Evolutionary conservation across 768 basidiomycete species (phyloP), one percentile per base, ranked within the genome.

Genomic region (Lactarius quietus): DNA sequence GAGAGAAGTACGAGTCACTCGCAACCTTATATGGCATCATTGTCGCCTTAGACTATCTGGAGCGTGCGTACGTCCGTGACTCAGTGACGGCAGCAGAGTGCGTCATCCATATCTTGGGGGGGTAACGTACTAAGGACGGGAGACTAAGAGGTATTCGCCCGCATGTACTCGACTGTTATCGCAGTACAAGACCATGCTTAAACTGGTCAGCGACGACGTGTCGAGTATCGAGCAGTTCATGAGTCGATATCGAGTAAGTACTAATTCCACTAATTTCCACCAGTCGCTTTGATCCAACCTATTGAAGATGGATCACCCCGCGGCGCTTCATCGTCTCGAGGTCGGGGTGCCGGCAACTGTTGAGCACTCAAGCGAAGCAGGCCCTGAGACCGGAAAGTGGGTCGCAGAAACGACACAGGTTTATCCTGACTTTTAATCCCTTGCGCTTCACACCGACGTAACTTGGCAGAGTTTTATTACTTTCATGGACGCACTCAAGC

Each of bases 351-450:
- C 96, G 5, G 96, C 96, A 0, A 98, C 95, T 0, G 91, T 97
- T 4, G 95, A 98, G 74, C 96, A 98, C 75, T 92, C 92, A 15
- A 90, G 90, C 53, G 94, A 95, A 74, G 90, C 90, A 9, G 93
- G 92, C 1, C 90, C 90, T 14, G 95, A 98, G 76, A 93, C 92
- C 0, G 91, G 92, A 39, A 97, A 98, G 76, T 95, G 92, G 91
- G 93, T 99, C 29, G 96, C 96, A 10, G 93, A 98, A 76, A 98
- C 96, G 6, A 98, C 96, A 0, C 93, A 96, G 83, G 95, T 92
- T n/a, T 52, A 62, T 20, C 20, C 26, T 20, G 0, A 20, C 28
- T 6, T 15, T 45, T 45, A 15, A 17, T 61, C 18, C 61, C 52
- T 61, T 35, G 28, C n/a, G 12, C 10, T n/a, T 9, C 43, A n/a